Conservation (phyloP, 169 alveolate genomes). For the Eimeria acervulina region DNA sequence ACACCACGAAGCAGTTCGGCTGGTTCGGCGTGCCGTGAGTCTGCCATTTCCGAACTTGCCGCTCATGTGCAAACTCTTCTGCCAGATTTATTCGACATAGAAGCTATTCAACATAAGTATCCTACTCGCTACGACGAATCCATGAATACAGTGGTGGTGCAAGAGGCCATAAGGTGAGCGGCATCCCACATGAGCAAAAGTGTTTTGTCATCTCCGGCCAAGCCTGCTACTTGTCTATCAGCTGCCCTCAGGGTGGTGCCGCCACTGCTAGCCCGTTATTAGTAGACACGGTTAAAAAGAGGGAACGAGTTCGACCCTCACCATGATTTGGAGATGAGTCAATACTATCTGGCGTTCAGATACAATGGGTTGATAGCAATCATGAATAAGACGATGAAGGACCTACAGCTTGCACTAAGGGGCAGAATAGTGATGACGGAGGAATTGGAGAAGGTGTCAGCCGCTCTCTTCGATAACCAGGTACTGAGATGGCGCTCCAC, state of each 20-base stretch:
- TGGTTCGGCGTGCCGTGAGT: constrained; percentile 87
- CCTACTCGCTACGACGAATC: constrained; percentile 95
- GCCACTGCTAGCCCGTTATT: background rate
- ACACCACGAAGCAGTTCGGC: constrained; percentile 89
- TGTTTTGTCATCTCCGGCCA: background rate
- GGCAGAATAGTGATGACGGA: constrained; percentile 96
- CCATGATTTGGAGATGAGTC: background rate
- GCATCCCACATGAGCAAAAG: background rate
- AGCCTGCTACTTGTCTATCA: background rate
- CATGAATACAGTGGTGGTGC: constrained; percentile 94
- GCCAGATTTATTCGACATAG: constrained; percentile 91
- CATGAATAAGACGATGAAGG: constrained; percentile 90
- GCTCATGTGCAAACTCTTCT: constrained; percentile 88
- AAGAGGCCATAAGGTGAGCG: constrained; percentile 94
- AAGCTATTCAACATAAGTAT: constrained; percentile 90
- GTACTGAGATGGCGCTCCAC: background rate
- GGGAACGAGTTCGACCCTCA: background rate
- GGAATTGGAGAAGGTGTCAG: constrained; percentile 94
- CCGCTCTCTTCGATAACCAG: constrained; percentile 92
- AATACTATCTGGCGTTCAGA: constrained; percentile 81
- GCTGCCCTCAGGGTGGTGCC: background rate
- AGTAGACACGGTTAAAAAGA: background rate
- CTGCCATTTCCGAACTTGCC: constrained; percentile 65
- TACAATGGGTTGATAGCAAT: constrained; percentile 93
- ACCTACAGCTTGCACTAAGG: constrained; percentile 94